Evolutionary conservation across 2,329 filamentous ascomycete genomes (phyloP), one percentile per base, ranked within the genome.

Genomic region (Pestalotiopsis sp.): DNA sequence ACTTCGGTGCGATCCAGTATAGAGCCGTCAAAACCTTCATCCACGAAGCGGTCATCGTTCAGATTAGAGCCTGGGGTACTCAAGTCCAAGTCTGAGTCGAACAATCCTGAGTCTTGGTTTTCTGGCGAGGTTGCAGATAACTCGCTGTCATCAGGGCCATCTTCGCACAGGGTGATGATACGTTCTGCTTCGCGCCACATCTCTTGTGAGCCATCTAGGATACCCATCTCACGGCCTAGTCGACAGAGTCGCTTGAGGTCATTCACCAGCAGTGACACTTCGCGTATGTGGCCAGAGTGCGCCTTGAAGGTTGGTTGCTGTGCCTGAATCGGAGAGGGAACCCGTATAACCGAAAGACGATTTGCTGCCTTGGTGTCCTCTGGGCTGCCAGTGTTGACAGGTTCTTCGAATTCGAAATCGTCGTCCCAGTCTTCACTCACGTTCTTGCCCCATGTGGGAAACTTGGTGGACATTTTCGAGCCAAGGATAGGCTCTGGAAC

Each of bases 401-500:
- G 78, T 36, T 80, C 79, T 45, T 78, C 86, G 76, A 95, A 95
- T 70, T 95, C 92, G 74, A 97, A 96, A 77, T 97, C 93, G 71
- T 95, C 92, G 74, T 95, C 93, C 93, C 93, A 97, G 75, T 96
- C 93, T 77, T 97, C 93, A 70, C 91, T 95, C 12, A 91, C 90
- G 17, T 89, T 91, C 78, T 95, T 95, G 71, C 92, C 92, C 93
- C 93, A 95, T 1, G 93, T 95, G 58, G 93, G 92, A 75, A 94
- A 95, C 75, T 94, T 95, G 66, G 86, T 82, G 1, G 81, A 87
- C n/a, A 87, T 84, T 78, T 82, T 92, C 75, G 78, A 79, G 76
- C 79, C 85, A 77, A 86, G 91, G 70, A 80, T 84, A 79, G 74
- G 80, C 74, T 94, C 92, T 41, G 91, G 90, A 3, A 89, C 86